Percentiles rank a stretch among this genome's conserved stretches.
phyloP scores from a whole-genome alignment of 306 rosid species.

The Casuarina equisetifolia region DNA sequence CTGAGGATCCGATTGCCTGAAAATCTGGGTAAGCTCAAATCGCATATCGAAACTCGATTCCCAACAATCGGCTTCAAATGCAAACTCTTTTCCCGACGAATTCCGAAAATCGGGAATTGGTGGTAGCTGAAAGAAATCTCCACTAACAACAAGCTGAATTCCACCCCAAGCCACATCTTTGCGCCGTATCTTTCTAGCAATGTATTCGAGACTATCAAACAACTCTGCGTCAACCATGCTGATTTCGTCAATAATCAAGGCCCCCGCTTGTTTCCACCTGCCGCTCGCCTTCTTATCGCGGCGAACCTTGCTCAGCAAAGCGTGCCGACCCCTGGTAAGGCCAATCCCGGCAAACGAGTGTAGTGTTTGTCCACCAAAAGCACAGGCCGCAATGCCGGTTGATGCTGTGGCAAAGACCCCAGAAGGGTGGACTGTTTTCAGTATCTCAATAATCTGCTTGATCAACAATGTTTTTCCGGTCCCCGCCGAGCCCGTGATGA shows the following conservation, averaged over 20 bases:
- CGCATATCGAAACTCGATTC: constrained; percentile 44
- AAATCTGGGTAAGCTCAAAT: constrained; percentile 42
- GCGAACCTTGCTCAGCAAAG: constrained; percentile 17
- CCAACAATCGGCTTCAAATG: constrained; percentile 67
- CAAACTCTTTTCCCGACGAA: constrained; percentile 26
- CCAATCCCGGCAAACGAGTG: constrained; percentile 52
- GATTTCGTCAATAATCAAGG: constrained; percentile 56
- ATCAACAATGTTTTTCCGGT: constrained; percentile 51
- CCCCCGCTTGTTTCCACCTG: constrained; percentile 47
- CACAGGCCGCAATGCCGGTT: constrained; percentile 58
- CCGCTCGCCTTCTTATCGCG: constrained; percentile 8
- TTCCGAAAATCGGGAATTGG: constrained; percentile 18
- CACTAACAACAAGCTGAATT: constrained; percentile 55
- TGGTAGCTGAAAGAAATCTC: constrained; percentile 71
- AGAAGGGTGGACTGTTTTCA: constrained; percentile 28
- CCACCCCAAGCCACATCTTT: constrained; percentile 52
- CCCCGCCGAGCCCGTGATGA: constrained; percentile 60
- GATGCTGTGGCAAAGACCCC: constrained; percentile 50
- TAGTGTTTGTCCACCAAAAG: constrained; percentile 52
- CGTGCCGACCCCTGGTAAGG: background rate
- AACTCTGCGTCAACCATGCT: constrained; percentile 50
- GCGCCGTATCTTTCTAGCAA: constrained; percentile 32
- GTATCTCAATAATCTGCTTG: constrained; percentile 29
- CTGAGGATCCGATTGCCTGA: constrained; percentile 48
- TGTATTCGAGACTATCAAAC: constrained; percentile 44